A percentile compares a stretch with the other conserved stretches of the same genome.
Conservation (phyloP, 2,329 filamentous ascomycete genomes). For the Cytospora piceicola region DNA sequence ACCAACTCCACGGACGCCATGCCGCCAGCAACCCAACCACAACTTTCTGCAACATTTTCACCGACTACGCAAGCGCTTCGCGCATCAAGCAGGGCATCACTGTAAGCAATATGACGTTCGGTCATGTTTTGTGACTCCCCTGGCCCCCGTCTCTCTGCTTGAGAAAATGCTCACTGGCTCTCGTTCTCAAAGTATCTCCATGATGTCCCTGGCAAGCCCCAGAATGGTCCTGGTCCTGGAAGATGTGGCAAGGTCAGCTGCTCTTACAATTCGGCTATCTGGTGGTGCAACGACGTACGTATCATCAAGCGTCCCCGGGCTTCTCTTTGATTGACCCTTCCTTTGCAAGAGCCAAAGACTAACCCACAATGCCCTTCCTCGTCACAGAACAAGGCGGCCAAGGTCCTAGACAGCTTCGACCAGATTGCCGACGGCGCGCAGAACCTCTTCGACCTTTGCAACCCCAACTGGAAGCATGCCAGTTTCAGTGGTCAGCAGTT, state of each 20-base stretch:
- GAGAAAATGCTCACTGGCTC: no score
- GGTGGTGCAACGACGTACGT: slow-evolving; percentile 37
- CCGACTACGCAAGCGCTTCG: background rate
- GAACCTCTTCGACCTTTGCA: slow-evolving; percentile 5
- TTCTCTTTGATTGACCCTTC: background rate
- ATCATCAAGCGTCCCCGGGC: background rate
- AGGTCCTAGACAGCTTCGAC: slow-evolving; percentile 6
- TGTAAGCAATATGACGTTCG: no score
- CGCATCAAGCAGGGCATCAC: slow-evolving; percentile 26
- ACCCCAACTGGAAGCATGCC: background rate
- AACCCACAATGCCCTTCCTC: background rate
- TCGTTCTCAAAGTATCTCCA: slow-evolving; percentile 25
- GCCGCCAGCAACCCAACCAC: background rate
- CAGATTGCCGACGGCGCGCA: slow-evolving; percentile 8
- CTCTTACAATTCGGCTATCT: slow-evolving; percentile 31
- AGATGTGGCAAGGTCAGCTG: slow-evolving; percentile 34
- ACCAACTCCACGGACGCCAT: background rate
- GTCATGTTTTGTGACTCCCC: no score
- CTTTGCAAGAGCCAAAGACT: background rate
- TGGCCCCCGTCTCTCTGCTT: no score
- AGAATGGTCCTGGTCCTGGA: slow-evolving; percentile 29
- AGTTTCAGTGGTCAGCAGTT: slow-evolving; percentile 16
- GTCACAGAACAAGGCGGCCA: slow-evolving; percentile 8
- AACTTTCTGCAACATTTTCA: slow-evolving; percentile 31
- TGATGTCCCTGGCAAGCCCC: slow-evolving; percentile 26